Evolutionary conservation across 1,284 basidiomycete species (phyloP).

Genomic region (Melampsora americana): DNA sequence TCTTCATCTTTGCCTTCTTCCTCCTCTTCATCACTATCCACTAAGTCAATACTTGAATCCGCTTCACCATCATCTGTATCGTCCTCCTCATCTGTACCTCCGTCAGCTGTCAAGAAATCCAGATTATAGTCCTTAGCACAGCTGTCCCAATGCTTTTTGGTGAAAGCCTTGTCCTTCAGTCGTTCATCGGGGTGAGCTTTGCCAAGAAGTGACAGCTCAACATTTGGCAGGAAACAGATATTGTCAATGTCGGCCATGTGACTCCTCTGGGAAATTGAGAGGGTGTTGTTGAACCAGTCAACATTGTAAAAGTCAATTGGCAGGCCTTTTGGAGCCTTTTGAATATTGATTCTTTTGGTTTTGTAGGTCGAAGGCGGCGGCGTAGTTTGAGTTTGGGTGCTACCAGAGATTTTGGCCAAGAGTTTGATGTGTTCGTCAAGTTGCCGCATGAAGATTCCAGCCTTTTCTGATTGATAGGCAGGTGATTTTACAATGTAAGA

Average conservation of each 20-base stretch:
- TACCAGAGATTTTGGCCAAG: neutral
- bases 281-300: constrained; percentile 8
- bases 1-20: constrained; percentile 7
- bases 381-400: neutral
- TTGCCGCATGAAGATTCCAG: neutral
- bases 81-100: neutral
- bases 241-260: constrained; percentile 9
- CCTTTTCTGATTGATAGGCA: neutral
- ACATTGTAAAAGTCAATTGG: constrained; percentile 26
- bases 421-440: neutral
- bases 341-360: neutral
- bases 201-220: neutral
- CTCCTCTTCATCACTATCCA: neutral
- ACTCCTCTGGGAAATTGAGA: neutral
- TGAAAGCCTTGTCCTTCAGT: constrained; percentile 11
- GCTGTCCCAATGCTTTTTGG: constrained; percentile 13
- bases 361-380: neutral
- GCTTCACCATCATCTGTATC: constrained; percentile 1
- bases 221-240: neutral
- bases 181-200: constrained; percentile 21
- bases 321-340: constrained; percentile 14
- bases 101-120: neutral
- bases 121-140: constrained; percentile 6
- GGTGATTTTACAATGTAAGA: constrained; percentile 7
- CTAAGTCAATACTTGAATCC: constrained; percentile 15